These are phyloP conservation scores for Fusarium floridanum DNA, from an alignment of 2,329 filamentous ascomycete genomes.

Conservation along the genomic window DNA sequence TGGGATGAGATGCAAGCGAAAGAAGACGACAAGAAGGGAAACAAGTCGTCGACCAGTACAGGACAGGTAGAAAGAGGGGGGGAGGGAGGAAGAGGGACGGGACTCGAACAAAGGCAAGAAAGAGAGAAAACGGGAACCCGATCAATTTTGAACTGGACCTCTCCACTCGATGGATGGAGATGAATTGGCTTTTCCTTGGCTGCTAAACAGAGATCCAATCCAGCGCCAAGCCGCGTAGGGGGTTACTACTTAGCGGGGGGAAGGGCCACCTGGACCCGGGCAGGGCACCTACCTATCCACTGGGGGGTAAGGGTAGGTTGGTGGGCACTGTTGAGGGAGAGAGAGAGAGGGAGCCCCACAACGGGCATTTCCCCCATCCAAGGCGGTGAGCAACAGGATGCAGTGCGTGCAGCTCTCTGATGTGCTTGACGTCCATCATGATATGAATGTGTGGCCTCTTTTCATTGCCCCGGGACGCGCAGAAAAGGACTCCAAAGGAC, in stretches of 20 bases:
- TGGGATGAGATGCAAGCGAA: not conserved
- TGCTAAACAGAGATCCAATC: slow-evolving; percentile 39
- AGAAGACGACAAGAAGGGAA: slow-evolving; percentile 1
- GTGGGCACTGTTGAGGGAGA: slow-evolving; percentile 3
- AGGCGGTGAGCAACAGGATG: slow-evolving; percentile 39
- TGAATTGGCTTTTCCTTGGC: slow-evolving; percentile 32
- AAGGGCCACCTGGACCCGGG: not conserved
- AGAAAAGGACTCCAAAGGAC: not conserved
- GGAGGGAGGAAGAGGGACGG: slow-evolving; percentile 21
- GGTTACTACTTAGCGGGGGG: slow-evolving; percentile 29
- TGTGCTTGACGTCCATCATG: slow-evolving; percentile 10
- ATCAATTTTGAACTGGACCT: slow-evolving; percentile 44
- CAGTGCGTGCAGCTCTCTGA: not conserved
- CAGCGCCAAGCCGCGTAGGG: slow-evolving; percentile 36
- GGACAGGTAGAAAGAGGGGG: not conserved
- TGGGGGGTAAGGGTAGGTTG: slow-evolving; percentile 23
- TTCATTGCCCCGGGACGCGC: not conserved
- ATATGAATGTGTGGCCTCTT: slow-evolving; percentile 7
- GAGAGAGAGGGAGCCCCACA: slow-evolving; percentile 35
- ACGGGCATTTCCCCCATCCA: slow-evolving; percentile 37
- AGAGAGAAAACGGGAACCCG: slow-evolving; percentile 33
- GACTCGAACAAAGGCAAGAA: slow-evolving; percentile 28
- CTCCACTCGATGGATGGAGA: slow-evolving; percentile 24
- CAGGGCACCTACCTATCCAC: not conserved
- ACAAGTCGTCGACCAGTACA: not conserved